phyloP scores from a whole-genome alignment of 768 basidiomycete species.

The Termitomyces eurrhizus region DNA sequence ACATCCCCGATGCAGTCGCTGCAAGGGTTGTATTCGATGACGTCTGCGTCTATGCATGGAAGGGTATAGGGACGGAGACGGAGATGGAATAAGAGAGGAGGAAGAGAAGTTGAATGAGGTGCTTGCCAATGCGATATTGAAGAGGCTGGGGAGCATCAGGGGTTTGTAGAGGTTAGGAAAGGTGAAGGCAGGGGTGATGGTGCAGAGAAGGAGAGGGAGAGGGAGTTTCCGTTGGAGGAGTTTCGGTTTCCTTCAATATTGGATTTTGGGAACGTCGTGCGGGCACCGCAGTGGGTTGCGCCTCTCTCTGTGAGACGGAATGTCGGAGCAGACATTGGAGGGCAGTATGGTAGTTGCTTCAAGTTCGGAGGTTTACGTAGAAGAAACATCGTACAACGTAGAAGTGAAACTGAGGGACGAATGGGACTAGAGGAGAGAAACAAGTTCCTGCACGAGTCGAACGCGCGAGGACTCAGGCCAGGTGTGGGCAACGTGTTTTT shows the following conservation, averaged over 20 bases:
- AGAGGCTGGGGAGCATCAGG: constrained; percentile 48
- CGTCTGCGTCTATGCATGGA: constrained; percentile 19
- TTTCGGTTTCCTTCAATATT: constrained; percentile 47
- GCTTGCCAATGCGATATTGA: constrained; percentile 57
- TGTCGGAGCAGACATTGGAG: neutral
- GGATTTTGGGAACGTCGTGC: constrained; percentile 29
- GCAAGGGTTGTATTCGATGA: constrained; percentile 9
- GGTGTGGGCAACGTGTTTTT: too few relatives aligned
- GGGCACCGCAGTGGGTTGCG: neutral
- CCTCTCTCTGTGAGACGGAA: neutral
- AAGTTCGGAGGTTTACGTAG: too few relatives aligned
- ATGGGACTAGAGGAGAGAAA: too few relatives aligned
- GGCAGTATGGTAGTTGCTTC: too few relatives aligned
- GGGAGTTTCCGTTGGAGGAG: constrained; percentile 28
- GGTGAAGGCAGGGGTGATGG: neutral
- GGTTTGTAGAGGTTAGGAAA: constrained; percentile 24
- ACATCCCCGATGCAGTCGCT: too few relatives aligned
- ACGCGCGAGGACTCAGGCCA: too few relatives aligned
- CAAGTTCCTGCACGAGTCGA: too few relatives aligned
- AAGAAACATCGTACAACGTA: too few relatives aligned
- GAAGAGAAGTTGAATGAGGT: constrained; percentile 41
- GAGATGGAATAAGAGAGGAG: constrained; percentile 16
- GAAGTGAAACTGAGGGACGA: too few relatives aligned
- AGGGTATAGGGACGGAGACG: constrained; percentile 15
- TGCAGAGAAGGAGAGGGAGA: constrained; percentile 13